Base-by-base conservation (phyloP, 345 rosid species). In the Hibiscus trionum region DNA sequence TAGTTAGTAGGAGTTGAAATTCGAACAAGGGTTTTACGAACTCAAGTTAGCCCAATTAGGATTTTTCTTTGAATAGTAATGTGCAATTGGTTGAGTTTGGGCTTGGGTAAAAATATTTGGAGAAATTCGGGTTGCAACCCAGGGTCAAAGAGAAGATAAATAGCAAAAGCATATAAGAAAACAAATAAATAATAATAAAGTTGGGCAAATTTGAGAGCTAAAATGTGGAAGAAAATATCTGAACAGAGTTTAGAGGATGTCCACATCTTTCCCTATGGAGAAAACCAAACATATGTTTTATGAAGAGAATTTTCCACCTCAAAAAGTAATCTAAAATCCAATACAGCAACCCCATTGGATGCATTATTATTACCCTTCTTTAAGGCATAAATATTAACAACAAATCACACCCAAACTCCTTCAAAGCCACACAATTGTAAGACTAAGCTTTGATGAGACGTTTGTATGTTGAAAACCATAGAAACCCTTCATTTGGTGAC, bases 321-420 rank as follows among this genome's bases (percentile, higher is more conserved):
- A 57, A 9, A 47, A 47, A 10, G 11, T 2, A 8, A 8, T 3
- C 11, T 27, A 49, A 66, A 65, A 66, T 27, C 39, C 52, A 47
- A 26, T 66, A 47, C 58, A 27, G 15, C 39, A 49, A 66, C 71
- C 58, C 57, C 53, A 65, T 24, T 65, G 55, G 55, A 46, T 50
- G 11, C 58, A 53, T 7, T 8, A 7, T 31, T 29, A 1, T 33
- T 35, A 37, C 14, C 26, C 33, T 35, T 62, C 47, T 62, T 61
- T 7, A 27, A 12, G 65, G 5, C 27, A n/a, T n/a, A n/a, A 62
- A 33, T 15, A 35, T 35, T 35, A 35, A 35, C 39, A 35, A 35
- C 16, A n/a, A 16, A 27, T 21, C 33, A 21, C 11, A 2, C 4
- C 33, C 33, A 5, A 19, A 65, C 12, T 16, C 3, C 55, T 2